Conservation (phyloP, 495 filamentous ascomycete species). For the Lasiosphaeria hispida region DNA sequence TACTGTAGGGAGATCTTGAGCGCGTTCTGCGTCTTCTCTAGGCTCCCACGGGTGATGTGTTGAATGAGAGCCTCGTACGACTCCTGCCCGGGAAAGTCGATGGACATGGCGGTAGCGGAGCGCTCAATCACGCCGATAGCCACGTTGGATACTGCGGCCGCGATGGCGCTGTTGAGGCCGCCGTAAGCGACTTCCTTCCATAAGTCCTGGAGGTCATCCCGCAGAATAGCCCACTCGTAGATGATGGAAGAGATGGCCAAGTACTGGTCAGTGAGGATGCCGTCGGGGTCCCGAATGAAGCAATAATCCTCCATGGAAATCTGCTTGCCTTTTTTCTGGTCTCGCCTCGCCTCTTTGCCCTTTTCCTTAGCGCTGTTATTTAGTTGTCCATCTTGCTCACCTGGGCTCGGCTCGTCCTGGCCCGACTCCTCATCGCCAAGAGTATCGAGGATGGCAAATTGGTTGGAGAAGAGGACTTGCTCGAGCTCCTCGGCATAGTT, state of each 20-base stretch:
- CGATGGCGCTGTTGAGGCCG: slow-evolving; percentile 45
- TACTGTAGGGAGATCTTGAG: slow-evolving; percentile 22
- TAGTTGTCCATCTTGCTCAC: neutral
- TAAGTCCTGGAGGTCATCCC: slow-evolving; percentile 36
- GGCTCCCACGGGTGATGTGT: slow-evolving; percentile 37
- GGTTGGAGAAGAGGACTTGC: slow-evolving; percentile 32
- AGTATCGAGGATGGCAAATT: slow-evolving; percentile 20
- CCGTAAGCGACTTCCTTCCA: slow-evolving; percentile 48
- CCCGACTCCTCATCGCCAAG: slow-evolving; percentile 22
- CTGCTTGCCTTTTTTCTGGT: slow-evolving; percentile 35
- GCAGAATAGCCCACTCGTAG: slow-evolving; percentile 32
- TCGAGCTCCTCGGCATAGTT: slow-evolving; percentile 28
- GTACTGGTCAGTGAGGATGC: slow-evolving; percentile 34
- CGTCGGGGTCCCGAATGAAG: slow-evolving; percentile 32
- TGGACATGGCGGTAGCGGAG: slow-evolving; percentile 31
- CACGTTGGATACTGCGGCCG: slow-evolving; percentile 41
- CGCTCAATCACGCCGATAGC: slow-evolving; percentile 40
- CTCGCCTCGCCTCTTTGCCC: slow-evolving; percentile 13
- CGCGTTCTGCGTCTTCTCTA: slow-evolving; percentile 31
- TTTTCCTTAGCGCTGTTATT: slow-evolving; percentile 13
- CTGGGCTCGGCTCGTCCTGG: too few species aligned
- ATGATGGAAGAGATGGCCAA: slow-evolving; percentile 39
- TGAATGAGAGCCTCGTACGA: slow-evolving; percentile 39
- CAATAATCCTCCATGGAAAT: slow-evolving; percentile 43
- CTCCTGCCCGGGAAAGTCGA: slow-evolving; percentile 42